Evolutionary conservation across 164 flowering plant genomes (phyloP).

Genomic region (Vitis rotundifolia): DNA sequence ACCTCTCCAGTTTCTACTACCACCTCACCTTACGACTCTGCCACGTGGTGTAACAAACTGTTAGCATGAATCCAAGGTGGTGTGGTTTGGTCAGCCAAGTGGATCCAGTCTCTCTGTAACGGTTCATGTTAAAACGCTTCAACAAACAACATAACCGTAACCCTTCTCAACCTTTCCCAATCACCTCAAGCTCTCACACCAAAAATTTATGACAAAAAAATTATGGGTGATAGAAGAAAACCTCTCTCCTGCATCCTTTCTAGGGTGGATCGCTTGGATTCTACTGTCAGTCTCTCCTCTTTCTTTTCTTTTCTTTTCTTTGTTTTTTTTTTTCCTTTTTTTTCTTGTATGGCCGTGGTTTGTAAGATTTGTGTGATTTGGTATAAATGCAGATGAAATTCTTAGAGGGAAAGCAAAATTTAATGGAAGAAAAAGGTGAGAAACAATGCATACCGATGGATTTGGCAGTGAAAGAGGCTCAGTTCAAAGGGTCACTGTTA

Average conservation of each 20-base stretch:
- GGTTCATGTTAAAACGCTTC: too few species aligned
- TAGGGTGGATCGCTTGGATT: conserved; percentile 43
- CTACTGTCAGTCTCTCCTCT: conserved; percentile 23
- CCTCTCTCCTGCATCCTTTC: conserved; percentile 20
- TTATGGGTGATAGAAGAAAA: conserved; percentile 1
- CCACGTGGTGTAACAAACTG: conserved; percentile 15
- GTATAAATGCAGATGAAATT: conserved; percentile 21
- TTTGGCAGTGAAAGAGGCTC: conserved; percentile 25
- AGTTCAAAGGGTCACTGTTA: conserved; percentile 36
- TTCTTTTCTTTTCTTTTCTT: not conserved
- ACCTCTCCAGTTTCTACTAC: too few species aligned
- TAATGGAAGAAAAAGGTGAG: not conserved
- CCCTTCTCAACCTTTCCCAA: too few species aligned
- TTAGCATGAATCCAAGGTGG: not conserved
- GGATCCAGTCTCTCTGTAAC: too few species aligned
- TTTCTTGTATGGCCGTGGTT: not conserved
- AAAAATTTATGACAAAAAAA: not conserved
- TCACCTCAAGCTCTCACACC: too few species aligned
- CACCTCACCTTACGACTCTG: not conserved
- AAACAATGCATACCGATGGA: conserved; percentile 20
- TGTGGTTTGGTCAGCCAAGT: too few species aligned
- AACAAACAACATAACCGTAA: too few species aligned
- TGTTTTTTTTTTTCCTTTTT: not conserved
- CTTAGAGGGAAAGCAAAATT: conserved; percentile 24
- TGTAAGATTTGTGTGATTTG: not conserved